Conservation (phyloP, 1,139 yeast species). For the Taphrina pruni region DNA sequence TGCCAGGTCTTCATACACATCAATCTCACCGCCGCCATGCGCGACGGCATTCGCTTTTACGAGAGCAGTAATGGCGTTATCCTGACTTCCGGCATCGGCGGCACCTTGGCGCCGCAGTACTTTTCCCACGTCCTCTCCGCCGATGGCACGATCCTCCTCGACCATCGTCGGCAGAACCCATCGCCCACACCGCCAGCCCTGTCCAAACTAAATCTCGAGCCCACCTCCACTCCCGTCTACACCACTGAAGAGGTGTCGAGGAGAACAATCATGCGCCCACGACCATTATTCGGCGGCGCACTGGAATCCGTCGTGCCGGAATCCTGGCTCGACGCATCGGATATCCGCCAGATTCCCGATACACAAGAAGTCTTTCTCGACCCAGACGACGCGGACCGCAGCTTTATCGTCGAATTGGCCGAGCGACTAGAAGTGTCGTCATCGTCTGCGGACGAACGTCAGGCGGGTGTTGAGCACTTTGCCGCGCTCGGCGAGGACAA, state of each 20-base stretch:
- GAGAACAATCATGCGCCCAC: not conserved
- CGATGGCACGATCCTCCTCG: conserved; percentile 5
- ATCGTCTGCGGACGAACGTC: not conserved
- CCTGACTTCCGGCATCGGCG: conserved; percentile 65
- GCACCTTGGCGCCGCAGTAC: conserved; percentile 58
- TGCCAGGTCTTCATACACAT: conserved; percentile 69
- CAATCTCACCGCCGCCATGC: conserved; percentile 59
- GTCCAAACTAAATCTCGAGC: too few relatives aligned
- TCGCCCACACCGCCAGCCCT: not conserved
- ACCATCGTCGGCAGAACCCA: not conserved
- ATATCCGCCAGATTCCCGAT: conserved; percentile 47
- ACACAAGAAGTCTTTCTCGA: conserved; percentile 48
- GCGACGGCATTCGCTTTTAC: conserved; percentile 62
- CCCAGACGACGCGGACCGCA: conserved; percentile 39
- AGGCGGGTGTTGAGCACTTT: conserved; percentile 6
- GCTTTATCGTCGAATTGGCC: conserved; percentile 46
- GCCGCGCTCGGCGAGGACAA: conserved; percentile 15
- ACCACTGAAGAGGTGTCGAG: too few relatives aligned
- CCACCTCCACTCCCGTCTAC: too few relatives aligned
- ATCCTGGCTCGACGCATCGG: conserved; percentile 46
- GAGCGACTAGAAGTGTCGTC: conserved; percentile 40
- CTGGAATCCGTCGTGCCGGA: conserved; percentile 45
- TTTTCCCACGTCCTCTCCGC: conserved; percentile 54
- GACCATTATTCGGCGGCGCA: conserved; percentile 46
- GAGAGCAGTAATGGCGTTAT: conserved; percentile 77